phyloP scores from a whole-genome alignment of 2,329 filamentous ascomycete species.

The Cytospora mali region DNA sequence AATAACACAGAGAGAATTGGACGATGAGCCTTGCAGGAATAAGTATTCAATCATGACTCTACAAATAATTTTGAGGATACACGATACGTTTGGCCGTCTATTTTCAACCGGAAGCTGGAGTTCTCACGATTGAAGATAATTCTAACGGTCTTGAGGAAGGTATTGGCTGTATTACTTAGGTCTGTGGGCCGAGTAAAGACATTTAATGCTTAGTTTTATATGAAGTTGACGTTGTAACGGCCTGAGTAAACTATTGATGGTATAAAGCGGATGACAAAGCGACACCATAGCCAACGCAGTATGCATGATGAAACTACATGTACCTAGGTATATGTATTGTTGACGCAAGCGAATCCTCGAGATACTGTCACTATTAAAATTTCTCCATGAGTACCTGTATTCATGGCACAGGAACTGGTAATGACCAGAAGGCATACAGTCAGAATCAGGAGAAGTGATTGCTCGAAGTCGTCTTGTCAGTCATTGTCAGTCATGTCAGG shows the following conservation, averaged over 20 bases:
- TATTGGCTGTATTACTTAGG: constrained; percentile 34
- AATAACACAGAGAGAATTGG: neutral
- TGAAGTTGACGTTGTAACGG: constrained; percentile 37
- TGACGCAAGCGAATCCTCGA: no score
- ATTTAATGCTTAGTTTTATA: constrained; percentile 38
- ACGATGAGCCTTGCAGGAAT: neutral
- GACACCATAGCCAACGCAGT: constrained; percentile 27
- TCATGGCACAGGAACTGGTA: neutral
- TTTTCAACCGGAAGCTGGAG: no score
- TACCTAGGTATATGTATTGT: no score
- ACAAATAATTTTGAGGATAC: no score
- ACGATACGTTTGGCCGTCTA: no score
- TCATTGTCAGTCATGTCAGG: neutral
- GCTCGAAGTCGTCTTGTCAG: neutral
- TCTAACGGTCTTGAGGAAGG: no score
- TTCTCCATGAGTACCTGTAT: neutral
- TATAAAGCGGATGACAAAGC: constrained; percentile 38
- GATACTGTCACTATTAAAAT: no score
- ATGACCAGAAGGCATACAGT: neutral
- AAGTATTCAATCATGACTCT: neutral
- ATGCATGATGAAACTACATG: no score
- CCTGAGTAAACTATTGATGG: constrained; percentile 39
- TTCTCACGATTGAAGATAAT: no score
- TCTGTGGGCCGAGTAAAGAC: constrained; percentile 41
- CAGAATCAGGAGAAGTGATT: neutral